These are phyloP conservation scores for Picea sitchensis DNA, from an alignment of 75 land plant species.

Conservation along the genomic window DNA sequence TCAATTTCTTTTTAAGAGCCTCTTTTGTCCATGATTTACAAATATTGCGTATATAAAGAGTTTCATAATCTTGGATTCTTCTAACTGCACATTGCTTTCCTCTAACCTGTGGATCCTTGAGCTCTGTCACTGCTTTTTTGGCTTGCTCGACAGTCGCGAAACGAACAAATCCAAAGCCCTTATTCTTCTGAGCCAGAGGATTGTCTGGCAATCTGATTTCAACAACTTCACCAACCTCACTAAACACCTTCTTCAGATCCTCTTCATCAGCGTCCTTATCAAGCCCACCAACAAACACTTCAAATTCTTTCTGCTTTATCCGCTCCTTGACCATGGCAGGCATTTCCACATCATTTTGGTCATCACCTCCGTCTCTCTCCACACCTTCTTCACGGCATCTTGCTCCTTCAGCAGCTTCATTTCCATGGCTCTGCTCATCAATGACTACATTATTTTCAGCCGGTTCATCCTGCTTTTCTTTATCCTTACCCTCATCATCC, in stretches of 20 bases:
- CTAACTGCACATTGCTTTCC: neutral
- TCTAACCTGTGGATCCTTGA: constrained; percentile 30
- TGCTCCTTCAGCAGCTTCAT: constrained; percentile 22
- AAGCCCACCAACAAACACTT: constrained; percentile 56
- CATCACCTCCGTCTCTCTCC: constrained; percentile 23
- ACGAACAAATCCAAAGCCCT: constrained; percentile 54
- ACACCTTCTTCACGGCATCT: constrained; percentile 6
- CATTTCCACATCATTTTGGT: constrained; percentile 15
- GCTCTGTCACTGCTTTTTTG: constrained; percentile 25
- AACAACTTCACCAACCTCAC: constrained; percentile 37
- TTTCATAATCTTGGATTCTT: no score
- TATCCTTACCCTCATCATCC: constrained; percentile 30
- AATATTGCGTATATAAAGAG: no score
- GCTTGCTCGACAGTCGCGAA: constrained; percentile 48
- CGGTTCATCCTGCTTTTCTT: constrained; percentile 28
- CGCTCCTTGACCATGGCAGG: constrained; percentile 20
- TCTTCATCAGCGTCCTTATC: constrained; percentile 42
- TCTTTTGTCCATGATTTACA: no score
- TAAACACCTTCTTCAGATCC: constrained; percentile 39
- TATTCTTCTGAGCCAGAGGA: constrained; percentile 31
- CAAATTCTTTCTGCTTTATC: constrained; percentile 28
- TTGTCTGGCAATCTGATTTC: constrained; percentile 38
- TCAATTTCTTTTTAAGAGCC: constrained; percentile 27
- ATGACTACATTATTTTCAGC: constrained; percentile 13
- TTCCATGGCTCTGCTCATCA: constrained; percentile 27